Evolutionary conservation across 2,329 filamentous ascomycete species (phyloP), one percentile per base, ranked within the genome.

Genomic region (Aspergillus persii): DNA sequence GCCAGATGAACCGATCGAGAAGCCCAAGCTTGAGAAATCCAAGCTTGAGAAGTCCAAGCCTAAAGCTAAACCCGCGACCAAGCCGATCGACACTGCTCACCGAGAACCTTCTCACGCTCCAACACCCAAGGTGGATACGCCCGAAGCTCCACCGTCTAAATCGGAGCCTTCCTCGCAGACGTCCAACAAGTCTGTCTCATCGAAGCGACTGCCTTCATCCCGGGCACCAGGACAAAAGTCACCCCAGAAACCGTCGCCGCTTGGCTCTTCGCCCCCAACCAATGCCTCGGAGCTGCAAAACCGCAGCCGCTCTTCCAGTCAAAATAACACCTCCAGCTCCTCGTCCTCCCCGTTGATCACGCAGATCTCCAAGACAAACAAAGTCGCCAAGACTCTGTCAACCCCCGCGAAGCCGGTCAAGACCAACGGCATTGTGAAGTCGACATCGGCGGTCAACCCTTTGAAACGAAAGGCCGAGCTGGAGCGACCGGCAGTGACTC

Each of bases 161-260:
- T 30, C 68, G 27, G 70, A 70, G 51, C 41, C 66, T 23, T 62
- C 61, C 4, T 54, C 67, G 27, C 67, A 69, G 54, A 36, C 65
- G 27, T 52, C 61, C 12, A 61, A 60, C 29, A 76, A 77, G 61
- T 68, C 66, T 51, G 70, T 73, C 47, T 68, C 75, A 39, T 69
- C 71, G 12, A 75, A 77, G 59, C 68, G 74, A 47, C 69, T 71
- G 15, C 63, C 71, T 26, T 66, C 70, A 72, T 77, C 71, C 58
- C 77, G 69, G 62, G 71, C 66, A 53, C 77, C 74, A 26, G 85
- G 78, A 29, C 61, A 61, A 31, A 67, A 62, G 60, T 85, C 83
- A 47, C 84, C 85, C 1, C 83, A 81, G 67, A 87, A 87, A 55
- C 84, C 84, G 2, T 87, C 86, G 15, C 85, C 84, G 11, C 80